Base-by-base conservation (phyloP, 2,329 filamentous ascomycete genomes). In the Xylariales sp. region DNA sequence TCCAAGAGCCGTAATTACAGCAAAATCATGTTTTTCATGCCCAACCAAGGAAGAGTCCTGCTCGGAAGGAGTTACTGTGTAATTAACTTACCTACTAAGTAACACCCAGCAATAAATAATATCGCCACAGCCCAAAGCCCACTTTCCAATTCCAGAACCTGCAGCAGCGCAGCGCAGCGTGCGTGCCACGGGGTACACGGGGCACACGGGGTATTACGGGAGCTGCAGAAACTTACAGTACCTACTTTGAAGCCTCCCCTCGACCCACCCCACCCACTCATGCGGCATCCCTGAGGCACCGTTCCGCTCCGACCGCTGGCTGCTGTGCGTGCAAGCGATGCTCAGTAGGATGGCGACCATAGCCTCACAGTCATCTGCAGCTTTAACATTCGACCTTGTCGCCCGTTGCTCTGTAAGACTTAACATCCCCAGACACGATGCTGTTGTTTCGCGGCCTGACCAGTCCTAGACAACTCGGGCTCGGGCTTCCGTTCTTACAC, bases 391-490 rank as follows among this genome's bases (percentile, higher is more conserved):
- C 60, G 84, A 93, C 52, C 72, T 91, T 21, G 66, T 88, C 45
- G 84, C 84, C 36, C 80, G 78, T 62, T 94, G 88, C 66, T 90
- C 88, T 50, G 88, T 93, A 74, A 65, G 83, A 55, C 48, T n/a
- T 25, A 38, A n/a, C n/a, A n/a, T n/a, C 39, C 42, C 37, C 45
- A 42, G 32, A 33, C 42, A 40, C 25, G 38, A 42, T 39, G 47
- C 40, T 39, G 37, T 31, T 36, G 38, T 39, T 28, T 32, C 34
- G 27, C 20, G 29, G 14, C 33, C 9, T 21, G 19, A 8, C 15
- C 10, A n/a, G 14, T 41, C 32, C 42, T 50, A 97, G 91, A 94
- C 89, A 36, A 97, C 91, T 9, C 88, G 91, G 73, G 93, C 93
- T 19, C 86, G 93, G 52, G 93, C 93, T 37, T 93, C 93, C 40